Percentiles rank a stretch among this genome's conserved stretches.
Evolutionary conservation across 345 rosid genomes (phyloP).

Genomic region (Schrenkiella parvula): DNA sequence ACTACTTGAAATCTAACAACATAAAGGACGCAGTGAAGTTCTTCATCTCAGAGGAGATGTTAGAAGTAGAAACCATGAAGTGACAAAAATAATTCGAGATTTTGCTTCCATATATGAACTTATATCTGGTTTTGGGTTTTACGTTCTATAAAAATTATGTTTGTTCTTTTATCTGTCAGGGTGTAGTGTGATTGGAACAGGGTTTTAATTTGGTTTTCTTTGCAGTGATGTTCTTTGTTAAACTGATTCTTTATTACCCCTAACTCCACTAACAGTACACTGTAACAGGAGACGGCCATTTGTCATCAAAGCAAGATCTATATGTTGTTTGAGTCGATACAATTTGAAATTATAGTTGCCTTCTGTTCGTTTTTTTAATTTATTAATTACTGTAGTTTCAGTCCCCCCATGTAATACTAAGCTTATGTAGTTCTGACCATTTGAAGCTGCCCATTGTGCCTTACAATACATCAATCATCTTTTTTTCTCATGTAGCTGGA

Average conservation of each 20-base stretch:
- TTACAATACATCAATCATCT: constrained; percentile 3
- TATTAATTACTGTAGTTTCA: neutral
- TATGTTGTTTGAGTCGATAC: neutral
- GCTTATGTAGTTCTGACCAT: constrained; percentile 1
- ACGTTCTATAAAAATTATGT: neutral
- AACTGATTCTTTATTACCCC: neutral
- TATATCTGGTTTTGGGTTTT: neutral
- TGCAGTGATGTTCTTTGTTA: neutral
- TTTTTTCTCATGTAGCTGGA: constrained; percentile 52
- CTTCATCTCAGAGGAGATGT: constrained; percentile 3
- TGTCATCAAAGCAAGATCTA: neutral
- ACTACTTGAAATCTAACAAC: neutral
- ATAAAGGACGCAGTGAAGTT: neutral
- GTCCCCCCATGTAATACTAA: neutral
- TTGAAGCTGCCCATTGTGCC: neutral
- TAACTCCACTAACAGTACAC: neutral
- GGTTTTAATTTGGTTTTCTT: neutral
- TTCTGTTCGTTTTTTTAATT: neutral
- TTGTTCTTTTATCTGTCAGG: neutral
- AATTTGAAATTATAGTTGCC: neutral
- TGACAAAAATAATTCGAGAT: neutral
- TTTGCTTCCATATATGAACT: neutral
- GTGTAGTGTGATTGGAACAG: neutral
- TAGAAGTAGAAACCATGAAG: constrained; percentile 3
- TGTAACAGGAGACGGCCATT: neutral